These are phyloP conservation scores for Saccharomycopsis hybrid DNA, from an alignment of 1,139 yeast species.

Conservation along the genomic window DNA sequence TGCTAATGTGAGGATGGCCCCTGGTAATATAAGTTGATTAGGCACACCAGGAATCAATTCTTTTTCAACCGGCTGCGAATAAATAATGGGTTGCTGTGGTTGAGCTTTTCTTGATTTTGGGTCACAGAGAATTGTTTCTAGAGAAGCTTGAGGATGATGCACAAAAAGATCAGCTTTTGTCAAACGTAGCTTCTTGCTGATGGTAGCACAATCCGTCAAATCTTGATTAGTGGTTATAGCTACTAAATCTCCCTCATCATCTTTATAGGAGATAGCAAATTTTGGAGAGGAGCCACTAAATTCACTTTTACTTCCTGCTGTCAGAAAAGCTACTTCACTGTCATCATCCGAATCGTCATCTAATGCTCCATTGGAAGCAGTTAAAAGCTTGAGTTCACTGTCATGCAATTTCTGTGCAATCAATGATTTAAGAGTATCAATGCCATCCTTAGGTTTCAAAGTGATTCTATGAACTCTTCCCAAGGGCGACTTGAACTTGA, in stretches of 20 bases:
- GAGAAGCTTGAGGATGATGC: slow-evolving; percentile 58
- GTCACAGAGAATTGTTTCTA: slow-evolving; percentile 24
- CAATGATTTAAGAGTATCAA: slow-evolving; percentile 37
- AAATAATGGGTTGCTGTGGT: neutral
- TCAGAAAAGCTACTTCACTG: slow-evolving; percentile 13
- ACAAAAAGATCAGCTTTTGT: slow-evolving; percentile 68
- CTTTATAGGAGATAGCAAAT: slow-evolving; percentile 71
- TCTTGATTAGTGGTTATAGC: slow-evolving; percentile 73
- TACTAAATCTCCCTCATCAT: slow-evolving; percentile 81
- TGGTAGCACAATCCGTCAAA: slow-evolving; percentile 59
- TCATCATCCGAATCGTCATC: slow-evolving; percentile 7
- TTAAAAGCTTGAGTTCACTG: slow-evolving; percentile 37
- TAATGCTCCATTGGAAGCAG: slow-evolving; percentile 28
- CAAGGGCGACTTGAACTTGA: slow-evolving; percentile 73
- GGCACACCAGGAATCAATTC: slow-evolving; percentile 50
- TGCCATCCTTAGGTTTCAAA: slow-evolving; percentile 43
- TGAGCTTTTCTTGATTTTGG: slow-evolving; percentile 17
- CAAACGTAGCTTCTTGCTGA: slow-evolving; percentile 42
- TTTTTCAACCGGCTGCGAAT: slow-evolving; percentile 11
- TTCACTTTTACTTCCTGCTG: neutral
- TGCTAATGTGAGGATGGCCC: slow-evolving; percentile 57
- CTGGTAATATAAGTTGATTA: slow-evolving; percentile 55
- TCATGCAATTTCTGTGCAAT: slow-evolving; percentile 40
- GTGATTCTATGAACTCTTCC: slow-evolving; percentile 67
- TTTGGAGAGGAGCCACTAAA: slow-evolving; percentile 24